Percentiles rank a stretch among this genome's conserved stretches.
These are phyloP conservation scores for Cyberlindnera misumaiensis DNA, from an alignment of 805 yeast species.

Conservation along the genomic window DNA sequence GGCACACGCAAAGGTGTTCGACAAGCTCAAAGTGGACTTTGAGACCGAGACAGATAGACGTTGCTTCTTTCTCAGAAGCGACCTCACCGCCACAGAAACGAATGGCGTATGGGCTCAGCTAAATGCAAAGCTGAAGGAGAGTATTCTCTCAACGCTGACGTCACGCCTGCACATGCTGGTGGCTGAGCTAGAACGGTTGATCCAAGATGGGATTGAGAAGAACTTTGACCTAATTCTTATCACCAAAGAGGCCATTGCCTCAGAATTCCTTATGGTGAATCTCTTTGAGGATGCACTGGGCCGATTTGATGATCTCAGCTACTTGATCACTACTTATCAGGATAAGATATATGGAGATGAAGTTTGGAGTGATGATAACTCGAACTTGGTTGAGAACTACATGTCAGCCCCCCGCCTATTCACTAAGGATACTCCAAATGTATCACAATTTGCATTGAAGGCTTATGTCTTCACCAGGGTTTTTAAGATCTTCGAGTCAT, in stretches of 20 bases:
- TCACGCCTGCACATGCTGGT: constrained; percentile 27
- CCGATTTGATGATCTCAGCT: constrained; percentile 41
- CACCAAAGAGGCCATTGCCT: constrained; percentile 44
- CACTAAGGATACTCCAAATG: not conserved
- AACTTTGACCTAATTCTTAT: constrained; percentile 2
- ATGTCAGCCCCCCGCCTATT: not conserved
- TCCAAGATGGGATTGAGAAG: not conserved
- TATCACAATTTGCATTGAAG: constrained; percentile 9
- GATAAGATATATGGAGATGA: not conserved
- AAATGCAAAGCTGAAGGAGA: constrained; percentile 37
- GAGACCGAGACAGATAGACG: constrained; percentile 19
- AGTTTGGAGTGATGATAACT: not conserved
- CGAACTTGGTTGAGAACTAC: not conserved
- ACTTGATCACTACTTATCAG: constrained; percentile 15
- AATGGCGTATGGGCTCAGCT: constrained; percentile 47
- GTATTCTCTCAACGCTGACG: constrained; percentile 48
- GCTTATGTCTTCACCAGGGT: constrained; percentile 32
- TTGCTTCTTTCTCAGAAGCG: constrained; percentile 31
- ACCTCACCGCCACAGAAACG: constrained; percentile 27
- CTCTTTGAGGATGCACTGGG: constrained; percentile 54
- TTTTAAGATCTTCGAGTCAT: constrained; percentile 29
- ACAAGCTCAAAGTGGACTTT: constrained; percentile 51
- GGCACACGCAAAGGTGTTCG: constrained; percentile 42
- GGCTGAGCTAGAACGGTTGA: not conserved
- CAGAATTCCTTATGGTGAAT: constrained; percentile 46